Conservation (phyloP, 2,329 filamentous ascomycete genomes). For the Arachnomyces sp. region DNA sequence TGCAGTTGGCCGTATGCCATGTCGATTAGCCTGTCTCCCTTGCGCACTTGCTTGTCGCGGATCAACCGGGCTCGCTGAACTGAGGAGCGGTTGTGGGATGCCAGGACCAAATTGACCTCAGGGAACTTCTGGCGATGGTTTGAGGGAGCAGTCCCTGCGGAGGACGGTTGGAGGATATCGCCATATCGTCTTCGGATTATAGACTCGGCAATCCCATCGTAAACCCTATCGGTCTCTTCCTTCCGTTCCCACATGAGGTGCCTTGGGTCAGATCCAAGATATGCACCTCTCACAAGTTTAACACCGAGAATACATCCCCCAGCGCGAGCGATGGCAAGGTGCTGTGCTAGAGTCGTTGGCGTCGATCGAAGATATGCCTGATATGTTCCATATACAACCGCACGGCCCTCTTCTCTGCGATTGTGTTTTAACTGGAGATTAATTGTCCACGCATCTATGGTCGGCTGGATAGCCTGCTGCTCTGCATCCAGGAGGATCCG, state of each 20-base stretch:
- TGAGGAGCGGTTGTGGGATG: conserved; percentile 71
- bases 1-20: conserved; percentile 50
- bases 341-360: conserved; percentile 50
- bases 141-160: conserved; percentile 23
- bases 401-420: conserved; percentile 28
- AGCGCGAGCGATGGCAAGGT: conserved; percentile 52
- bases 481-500: conserved; percentile 77
- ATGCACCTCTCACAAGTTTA: conserved; percentile 69
- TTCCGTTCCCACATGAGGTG: conserved; percentile 64
- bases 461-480: conserved; percentile 66
- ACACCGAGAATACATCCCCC: conserved; percentile 62
- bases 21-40: conserved; percentile 35
- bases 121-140: conserved; percentile 51
- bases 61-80: conserved; percentile 49
- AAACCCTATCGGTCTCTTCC: conserved; percentile 60
- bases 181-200: conserved; percentile 58
- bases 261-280: conserved; percentile 61
- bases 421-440: conserved; percentile 62
- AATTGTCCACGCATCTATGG: conserved; percentile 75
- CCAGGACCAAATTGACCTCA: conserved; percentile 59
- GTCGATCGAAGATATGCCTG: conserved; percentile 65
- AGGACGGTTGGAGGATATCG: conserved; percentile 38
- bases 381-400: conserved; percentile 71
- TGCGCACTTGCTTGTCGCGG: conserved; percentile 37
- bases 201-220: conserved; percentile 61